Percentiles rank a stretch among this genome's conserved stretches.
Evolutionary conservation across 2,329 filamentous ascomycete species (phyloP).

Genomic region (Aquanectria penicillioides): DNA sequence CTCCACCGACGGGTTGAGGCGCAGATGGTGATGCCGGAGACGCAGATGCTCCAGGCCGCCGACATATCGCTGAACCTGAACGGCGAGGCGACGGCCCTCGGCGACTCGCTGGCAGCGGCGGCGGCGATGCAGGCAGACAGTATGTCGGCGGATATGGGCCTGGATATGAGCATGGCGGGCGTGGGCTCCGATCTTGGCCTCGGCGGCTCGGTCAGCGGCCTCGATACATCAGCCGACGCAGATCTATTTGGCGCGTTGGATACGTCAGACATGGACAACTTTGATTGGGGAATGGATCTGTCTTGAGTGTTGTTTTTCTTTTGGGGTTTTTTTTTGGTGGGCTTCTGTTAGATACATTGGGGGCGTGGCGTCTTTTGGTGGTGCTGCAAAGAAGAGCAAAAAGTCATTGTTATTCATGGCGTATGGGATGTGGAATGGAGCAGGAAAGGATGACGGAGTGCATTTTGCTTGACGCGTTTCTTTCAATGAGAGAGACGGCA

Average conservation of each 20-base stretch:
- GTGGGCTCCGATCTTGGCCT: constrained; percentile 51
- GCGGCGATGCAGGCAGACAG: constrained; percentile 52
- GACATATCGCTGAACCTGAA: constrained; percentile 54
- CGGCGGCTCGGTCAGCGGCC: constrained; percentile 45
- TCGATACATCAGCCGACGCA: constrained; percentile 48
- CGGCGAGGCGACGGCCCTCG: constrained; percentile 50
- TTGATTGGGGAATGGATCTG: constrained; percentile 53
- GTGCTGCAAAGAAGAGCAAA: constrained; percentile 2
- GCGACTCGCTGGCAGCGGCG: constrained; percentile 55
- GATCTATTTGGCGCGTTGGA: constrained; percentile 53
- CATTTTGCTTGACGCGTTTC: background rate
- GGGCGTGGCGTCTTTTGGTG: constrained; percentile 7
- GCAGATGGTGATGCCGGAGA: constrained; percentile 62
- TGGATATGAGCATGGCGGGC: constrained; percentile 57
- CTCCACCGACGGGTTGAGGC: constrained; percentile 72
- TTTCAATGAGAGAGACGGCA: background rate
- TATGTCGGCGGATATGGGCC: constrained; percentile 54
- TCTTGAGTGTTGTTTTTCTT: constrained; percentile 6
- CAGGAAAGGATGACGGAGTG: background rate
- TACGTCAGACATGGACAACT: constrained; percentile 55
- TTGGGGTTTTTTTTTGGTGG: too few relatives aligned
- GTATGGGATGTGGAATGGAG: constrained; percentile 9
- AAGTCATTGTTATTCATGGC: constrained; percentile 12
- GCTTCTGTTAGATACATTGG: background rate
- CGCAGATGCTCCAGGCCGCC: constrained; percentile 54